A percentile compares a stretch with the other conserved stretches of the same genome.
Conservation (phyloP, 306 rosid species). For the Urtica urens region DNA sequence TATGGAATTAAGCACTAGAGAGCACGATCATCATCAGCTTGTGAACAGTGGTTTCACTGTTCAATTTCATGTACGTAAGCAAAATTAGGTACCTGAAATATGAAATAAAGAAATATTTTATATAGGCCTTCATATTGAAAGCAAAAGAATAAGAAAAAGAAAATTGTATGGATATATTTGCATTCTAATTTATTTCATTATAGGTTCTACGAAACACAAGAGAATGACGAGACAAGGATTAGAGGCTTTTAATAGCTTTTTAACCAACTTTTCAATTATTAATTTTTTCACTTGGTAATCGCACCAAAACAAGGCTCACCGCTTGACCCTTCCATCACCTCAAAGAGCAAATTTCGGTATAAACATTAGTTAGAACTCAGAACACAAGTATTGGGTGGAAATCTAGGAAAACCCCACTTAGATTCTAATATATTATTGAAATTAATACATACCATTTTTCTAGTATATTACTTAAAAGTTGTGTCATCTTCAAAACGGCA, state of each 20-base stretch:
- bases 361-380: no score
- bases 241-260: not conserved
- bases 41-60: not conserved
- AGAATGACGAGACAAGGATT: slow-evolving; percentile 10
- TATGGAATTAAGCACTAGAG: slow-evolving; percentile 6
- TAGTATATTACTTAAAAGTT: not conserved
- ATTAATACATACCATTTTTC: not conserved
- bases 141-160: not conserved
- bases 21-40: not conserved
- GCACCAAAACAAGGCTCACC: slow-evolving; percentile 4
- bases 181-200: not conserved
- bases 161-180: not conserved
- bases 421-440: slow-evolving; percentile 1
- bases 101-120: not conserved
- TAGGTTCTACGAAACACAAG: not conserved
- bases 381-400: slow-evolving; percentile 30
- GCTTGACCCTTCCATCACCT: slow-evolving; percentile 26
- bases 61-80: slow-evolving; percentile 10
- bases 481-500: not conserved
- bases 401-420: slow-evolving; percentile 40
- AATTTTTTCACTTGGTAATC: slow-evolving; percentile 15
- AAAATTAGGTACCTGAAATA: not conserved
- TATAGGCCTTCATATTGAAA: no score
- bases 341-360: slow-evolving; percentile 23
- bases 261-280: slow-evolving; percentile 10